Evolutionary conservation across 2,329 filamentous ascomycete species (phyloP).

Genomic region (Hypoxylon sp.): DNA sequence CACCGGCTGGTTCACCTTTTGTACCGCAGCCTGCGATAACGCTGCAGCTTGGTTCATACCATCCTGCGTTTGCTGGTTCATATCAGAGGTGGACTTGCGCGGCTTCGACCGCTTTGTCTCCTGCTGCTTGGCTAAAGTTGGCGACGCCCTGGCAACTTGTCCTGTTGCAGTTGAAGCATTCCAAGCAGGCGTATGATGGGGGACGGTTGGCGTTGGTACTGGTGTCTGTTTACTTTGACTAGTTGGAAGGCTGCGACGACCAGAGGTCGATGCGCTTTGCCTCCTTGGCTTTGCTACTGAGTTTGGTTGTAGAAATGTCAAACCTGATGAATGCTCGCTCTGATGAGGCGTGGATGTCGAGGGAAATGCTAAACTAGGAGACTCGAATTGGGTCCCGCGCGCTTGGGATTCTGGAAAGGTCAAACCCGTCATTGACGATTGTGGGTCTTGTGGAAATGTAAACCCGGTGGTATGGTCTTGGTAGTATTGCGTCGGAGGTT

Average conservation of each 20-base stretch:
- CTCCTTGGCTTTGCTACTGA: constrained; percentile 31
- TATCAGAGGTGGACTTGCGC: constrained; percentile 44
- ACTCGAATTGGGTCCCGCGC: constrained; percentile 33
- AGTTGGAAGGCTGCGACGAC: constrained; percentile 45
- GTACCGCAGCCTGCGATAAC: constrained; percentile 47
- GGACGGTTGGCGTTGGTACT: constrained; percentile 42
- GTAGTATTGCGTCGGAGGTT: constrained; percentile 41
- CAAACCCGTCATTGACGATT: constrained; percentile 27
- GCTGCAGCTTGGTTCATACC: constrained; percentile 41
- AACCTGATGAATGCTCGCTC: constrained; percentile 16
- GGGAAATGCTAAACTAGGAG: constrained; percentile 35
- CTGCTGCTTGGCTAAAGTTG: constrained; percentile 43
- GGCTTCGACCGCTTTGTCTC: constrained; percentile 43
- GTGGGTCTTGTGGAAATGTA: constrained; percentile 38
- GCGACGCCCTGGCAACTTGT: constrained; percentile 40
- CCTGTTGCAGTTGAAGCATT: constrained; percentile 37
- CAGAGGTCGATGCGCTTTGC: constrained; percentile 29
- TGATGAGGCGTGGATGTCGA: constrained; percentile 33
- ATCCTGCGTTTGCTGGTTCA: constrained; percentile 41
- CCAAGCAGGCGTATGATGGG: constrained; percentile 43
- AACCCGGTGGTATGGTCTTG: constrained; percentile 32
- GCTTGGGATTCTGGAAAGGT: constrained; percentile 43
- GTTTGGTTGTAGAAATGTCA: constrained; percentile 28
- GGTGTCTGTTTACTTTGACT: constrained; percentile 45
- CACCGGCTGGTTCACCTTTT: constrained; percentile 48